phyloP scores from a whole-genome alignment of 768 basidiomycete species.

The Sarcodon sp. region DNA sequence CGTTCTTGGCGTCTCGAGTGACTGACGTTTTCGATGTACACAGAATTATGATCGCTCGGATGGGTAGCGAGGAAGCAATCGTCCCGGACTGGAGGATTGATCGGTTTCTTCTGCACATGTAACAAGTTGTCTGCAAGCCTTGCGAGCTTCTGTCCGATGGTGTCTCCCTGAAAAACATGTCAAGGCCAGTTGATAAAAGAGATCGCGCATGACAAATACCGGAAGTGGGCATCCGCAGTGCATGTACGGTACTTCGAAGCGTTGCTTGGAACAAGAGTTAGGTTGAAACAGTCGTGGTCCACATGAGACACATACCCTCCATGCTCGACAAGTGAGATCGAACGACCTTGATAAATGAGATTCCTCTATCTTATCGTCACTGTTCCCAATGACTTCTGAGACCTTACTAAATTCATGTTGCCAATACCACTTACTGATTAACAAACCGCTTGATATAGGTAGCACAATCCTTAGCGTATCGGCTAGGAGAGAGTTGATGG shows the following conservation, averaged over 20 bases:
- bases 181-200: neutral
- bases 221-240: conserved; percentile 48
- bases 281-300: neutral
- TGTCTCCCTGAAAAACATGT: conserved; percentile 17
- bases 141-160: conserved; percentile 26
- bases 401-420: neutral
- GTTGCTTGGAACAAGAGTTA: conserved; percentile 14
- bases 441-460: conserved; percentile 29
- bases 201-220: neutral
- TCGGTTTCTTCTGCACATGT: conserved; percentile 5
- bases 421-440: conserved; percentile 33
- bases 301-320: conserved; percentile 21
- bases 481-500: conserved; percentile 40
- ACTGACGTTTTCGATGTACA: conserved; percentile 17
- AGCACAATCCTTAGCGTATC: conserved; percentile 33
- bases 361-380: conserved; percentile 39
- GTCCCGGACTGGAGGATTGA: conserved; percentile 4
- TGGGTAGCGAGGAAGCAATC: conserved; percentile 38
- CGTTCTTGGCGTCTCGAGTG: conserved; percentile 9
- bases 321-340: conserved; percentile 36
- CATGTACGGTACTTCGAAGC: conserved; percentile 39
- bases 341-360: conserved; percentile 27
- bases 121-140: conserved; percentile 4
- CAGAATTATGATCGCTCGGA: conserved; percentile 40
- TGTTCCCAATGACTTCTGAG: conserved; percentile 9